Conservation (phyloP, 176 grass and related monocot genomes). For the Chrysopogon serrulatus region DNA sequence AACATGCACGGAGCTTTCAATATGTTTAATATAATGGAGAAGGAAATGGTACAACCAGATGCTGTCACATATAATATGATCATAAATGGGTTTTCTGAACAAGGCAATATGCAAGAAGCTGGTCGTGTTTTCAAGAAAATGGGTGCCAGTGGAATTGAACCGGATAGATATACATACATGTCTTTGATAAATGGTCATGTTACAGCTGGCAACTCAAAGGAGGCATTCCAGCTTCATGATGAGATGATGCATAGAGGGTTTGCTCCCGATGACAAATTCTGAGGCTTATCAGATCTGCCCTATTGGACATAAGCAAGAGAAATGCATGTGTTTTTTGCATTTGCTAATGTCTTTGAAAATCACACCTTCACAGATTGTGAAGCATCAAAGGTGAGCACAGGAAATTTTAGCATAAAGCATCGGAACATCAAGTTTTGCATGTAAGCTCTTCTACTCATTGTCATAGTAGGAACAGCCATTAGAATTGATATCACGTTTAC, state of each 20-base stretch:
- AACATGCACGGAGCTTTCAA: constrained; percentile 62
- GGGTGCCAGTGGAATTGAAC: constrained; percentile 48
- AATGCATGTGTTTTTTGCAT: not conserved
- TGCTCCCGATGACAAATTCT: constrained; percentile 88
- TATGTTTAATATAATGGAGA: constrained; percentile 79
- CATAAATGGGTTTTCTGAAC: constrained; percentile 63
- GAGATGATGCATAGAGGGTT: constrained; percentile 92
- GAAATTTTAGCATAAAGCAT: constrained; percentile 10
- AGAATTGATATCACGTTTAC: constrained; percentile 2
- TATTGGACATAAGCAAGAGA: constrained; percentile 1
- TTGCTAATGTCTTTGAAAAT: not conserved
- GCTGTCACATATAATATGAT: constrained; percentile 79
- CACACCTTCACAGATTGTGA: not conserved
- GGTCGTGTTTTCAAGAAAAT: constrained; percentile 74
- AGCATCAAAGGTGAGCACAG: constrained; percentile 17
- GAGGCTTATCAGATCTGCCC: constrained; percentile 12
- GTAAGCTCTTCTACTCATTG: not conserved
- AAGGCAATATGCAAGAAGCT: constrained; percentile 68
- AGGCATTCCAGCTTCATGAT: constrained; percentile 84
- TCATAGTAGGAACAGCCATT: not conserved
- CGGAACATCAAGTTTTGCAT: not conserved
- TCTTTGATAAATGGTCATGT: constrained; percentile 84
- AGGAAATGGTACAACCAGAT: constrained; percentile 61
- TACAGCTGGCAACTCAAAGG: constrained; percentile 65
- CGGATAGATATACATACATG: constrained; percentile 89